Base-by-base conservation (phyloP, 2,329 filamentous ascomycete genomes). In the Calycina herbarum region DNA sequence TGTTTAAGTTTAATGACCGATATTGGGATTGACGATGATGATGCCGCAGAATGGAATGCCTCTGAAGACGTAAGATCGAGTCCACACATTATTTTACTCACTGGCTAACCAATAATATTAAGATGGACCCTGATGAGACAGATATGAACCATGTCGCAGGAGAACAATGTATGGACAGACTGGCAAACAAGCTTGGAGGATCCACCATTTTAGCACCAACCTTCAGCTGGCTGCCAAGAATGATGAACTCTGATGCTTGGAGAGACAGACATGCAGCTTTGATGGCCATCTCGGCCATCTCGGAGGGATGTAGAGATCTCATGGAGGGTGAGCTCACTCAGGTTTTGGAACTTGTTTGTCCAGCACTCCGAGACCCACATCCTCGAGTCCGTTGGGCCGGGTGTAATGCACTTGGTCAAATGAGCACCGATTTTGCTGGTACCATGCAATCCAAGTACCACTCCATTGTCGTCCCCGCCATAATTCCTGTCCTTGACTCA, bases 221-320 rank as follows among this genome's bases (percentile, higher is more conserved):
- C 0, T 99, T 98, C 80, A 90, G 91, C 77, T 99, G 95, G 95
- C 87, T 99, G 48, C 95, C 95, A 10, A 87, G 93, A 69, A 99
- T 99, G 95, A 96, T 98, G 89, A 92, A 89, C 63, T 98, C 95
- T 1, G 90, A 92, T 73, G 88, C 93, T 35, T 99, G 95, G 95
- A 89, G 92, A 75, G 95, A 99, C 78, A 88, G 94, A 68, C 95
- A 99, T 78, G 95, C 95, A 38, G 95, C 95, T 58, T 86, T 99
- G 62, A 99, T 99, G 95, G 95, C 95, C 29, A 97, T 99, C 68
- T 98, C 94, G 2, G 95, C 95, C 70, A 99, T 99, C 69, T 98
- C 95, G 0, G 95, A 99, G 79, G 95, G 95, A 45, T 99, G 95
- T 76, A 89, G 93, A 66, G 94, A 98, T 31, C 83, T 97, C 68